Percentiles rank a stretch among this genome's conserved stretches.
phyloP scores from a whole-genome alignment of 371 early-diverging fungal genomes.

The Spraguea lophii region DNA sequence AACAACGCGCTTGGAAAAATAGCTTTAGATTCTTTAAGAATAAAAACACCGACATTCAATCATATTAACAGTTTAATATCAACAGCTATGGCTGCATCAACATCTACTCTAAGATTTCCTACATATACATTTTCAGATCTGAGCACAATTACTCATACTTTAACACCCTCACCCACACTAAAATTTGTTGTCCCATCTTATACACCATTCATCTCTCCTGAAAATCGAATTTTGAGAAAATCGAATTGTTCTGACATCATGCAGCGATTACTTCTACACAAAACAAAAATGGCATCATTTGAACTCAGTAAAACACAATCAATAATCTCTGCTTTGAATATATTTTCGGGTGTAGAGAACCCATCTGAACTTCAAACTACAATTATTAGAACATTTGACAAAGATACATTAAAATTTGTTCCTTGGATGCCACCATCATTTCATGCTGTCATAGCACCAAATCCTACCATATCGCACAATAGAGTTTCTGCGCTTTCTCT shows the following conservation, averaged over 20 bases:
- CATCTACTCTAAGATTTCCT: constrained; percentile 89
- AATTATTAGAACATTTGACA: constrained; percentile 70
- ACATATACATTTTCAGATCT: constrained; percentile 94
- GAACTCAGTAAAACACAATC: constrained; percentile 24
- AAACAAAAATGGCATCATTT: constrained; percentile 33
- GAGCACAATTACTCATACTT: constrained; percentile 67
- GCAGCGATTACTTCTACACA: constrained; percentile 42
- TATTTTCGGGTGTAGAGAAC: constrained; percentile 46
- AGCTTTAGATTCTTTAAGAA: constrained; percentile 70
- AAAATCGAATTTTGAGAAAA: constrained; percentile 26
- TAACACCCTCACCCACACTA: constrained; percentile 78
- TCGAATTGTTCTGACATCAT: constrained; percentile 35
- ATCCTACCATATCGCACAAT: constrained; percentile 53
- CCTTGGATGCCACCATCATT: constrained; percentile 98
- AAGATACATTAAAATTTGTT: constrained; percentile 74
- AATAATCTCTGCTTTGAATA: constrained; percentile 57
- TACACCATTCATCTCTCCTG: constrained; percentile 63
- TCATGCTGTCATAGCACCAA: constrained; percentile 53
- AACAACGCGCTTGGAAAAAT: constrained; percentile 55
- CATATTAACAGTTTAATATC: constrained; percentile 86
- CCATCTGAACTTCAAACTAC: constrained; percentile 61
- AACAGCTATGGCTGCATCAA: constrained; percentile 85
- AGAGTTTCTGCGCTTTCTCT: constrained; percentile 85
- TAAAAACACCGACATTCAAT: constrained; percentile 69
- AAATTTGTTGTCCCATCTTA: constrained; percentile 87